Evolutionary conservation across 306 rosid species (phyloP), one percentile per base, ranked within the genome.

Genomic region (Rosa rugosa): DNA sequence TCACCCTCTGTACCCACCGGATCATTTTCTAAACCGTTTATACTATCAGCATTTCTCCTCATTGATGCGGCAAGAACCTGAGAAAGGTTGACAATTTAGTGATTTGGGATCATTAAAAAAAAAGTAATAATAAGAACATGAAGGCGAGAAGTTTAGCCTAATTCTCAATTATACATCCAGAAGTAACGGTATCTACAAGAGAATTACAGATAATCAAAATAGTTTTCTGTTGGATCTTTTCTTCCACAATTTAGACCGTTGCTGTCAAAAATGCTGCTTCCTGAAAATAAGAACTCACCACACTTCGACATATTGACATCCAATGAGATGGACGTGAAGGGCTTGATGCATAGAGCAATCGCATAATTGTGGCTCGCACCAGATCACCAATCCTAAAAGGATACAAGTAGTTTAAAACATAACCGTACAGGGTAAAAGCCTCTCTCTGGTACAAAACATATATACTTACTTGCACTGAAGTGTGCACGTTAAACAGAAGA

Each of bases 271-370:
- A n/a, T 1, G 18, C 44, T 74, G 23, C 40, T 50, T 17, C 14
- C 20, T 6, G 41, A 60, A 23, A 60, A 11, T 60, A 8, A 76
- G 46, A 81, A 80, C 92, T 82, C 84, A 95, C 99, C 94, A 92
- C 87, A 82, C 87, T 91, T 80, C 96, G 98, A 83, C 93, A 92
- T 81, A 91, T 82, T 78, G 94, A 83, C 75, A 95, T 91, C 99
- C 98, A 95, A 84, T 91, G 97, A 73, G 94, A 92, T 46, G 99
- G 91, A 80, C 87, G 85, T 22, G 85, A 95, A 78, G 96, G 93
- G 82, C 92, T 86, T n/a, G 99, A 92, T 45, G 96, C 97, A 88
- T 85, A 88, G 40, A 95, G 98, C 85, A 95, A 83, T 68, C 98
- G 91, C 91, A 90, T 87, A 67, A 95, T 90, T 85, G 99, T 91